A percentile compares a stretch with the other conserved stretches of the same genome.
These are phyloP conservation scores for Hypoxylon sp. DNA, from an alignment of 2,329 filamentous ascomycete genomes.

Conservation along the genomic window DNA sequence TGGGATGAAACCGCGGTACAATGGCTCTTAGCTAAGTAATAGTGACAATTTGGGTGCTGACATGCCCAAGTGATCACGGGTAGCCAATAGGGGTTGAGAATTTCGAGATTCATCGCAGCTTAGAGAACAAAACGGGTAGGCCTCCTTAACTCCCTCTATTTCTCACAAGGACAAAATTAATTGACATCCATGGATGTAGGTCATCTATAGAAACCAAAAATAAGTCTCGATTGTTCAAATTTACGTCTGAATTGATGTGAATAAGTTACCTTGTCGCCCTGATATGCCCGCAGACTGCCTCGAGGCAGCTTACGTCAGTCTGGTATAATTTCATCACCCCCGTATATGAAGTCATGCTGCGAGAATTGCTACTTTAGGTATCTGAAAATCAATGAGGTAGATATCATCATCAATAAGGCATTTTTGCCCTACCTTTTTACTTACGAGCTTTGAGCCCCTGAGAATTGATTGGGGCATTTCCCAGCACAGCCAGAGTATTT, in stretches of 20 bases:
- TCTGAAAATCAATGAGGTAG: background rate
- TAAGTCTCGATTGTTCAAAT: background rate
- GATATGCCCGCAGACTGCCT: background rate
- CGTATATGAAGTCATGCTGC: conserved; percentile 18
- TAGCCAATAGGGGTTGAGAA: background rate
- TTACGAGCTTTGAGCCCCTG: background rate
- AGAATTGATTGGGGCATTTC: background rate
- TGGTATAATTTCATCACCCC: background rate
- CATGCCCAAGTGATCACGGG: background rate
- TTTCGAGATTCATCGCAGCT: conserved; percentile 4
- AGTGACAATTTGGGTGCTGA: background rate
- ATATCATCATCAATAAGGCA: background rate
- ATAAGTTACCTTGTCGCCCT: background rate
- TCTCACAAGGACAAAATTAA: background rate
- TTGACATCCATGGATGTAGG: background rate
- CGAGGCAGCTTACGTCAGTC: conserved; percentile 11
- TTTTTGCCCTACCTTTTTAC: background rate
- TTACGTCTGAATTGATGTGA: background rate
- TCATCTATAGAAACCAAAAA: background rate
- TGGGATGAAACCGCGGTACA: background rate
- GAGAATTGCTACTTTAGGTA: conserved; percentile 5
- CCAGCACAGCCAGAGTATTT: background rate
- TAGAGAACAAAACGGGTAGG: conserved; percentile 4
- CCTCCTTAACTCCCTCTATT: background rate
- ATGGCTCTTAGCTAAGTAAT: background rate